These are phyloP conservation scores for Aplosporella prunicola DNA, from an alignment of 2,329 filamentous ascomycete genomes.

Conservation along the genomic window DNA sequence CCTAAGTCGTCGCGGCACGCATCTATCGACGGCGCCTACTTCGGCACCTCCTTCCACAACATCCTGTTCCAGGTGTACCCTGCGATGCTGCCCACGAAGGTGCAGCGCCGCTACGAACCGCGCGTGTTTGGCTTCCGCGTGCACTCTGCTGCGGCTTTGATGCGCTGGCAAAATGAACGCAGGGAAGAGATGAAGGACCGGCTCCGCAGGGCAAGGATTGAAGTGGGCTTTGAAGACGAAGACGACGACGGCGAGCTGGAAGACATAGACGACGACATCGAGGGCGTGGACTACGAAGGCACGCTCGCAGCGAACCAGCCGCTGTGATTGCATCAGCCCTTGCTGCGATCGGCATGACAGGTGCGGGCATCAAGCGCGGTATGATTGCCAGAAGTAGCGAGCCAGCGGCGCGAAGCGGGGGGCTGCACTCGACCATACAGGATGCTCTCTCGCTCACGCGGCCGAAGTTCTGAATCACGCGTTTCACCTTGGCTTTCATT, in stretches of 20 bases:
- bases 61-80: conserved; percentile 99
- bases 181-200: conserved; percentile 74
- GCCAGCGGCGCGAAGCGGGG: too few relatives aligned
- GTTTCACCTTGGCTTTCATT: too few relatives aligned
- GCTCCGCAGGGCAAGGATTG: conserved; percentile 58
- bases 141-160: conserved; percentile 76
- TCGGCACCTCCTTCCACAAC: conserved; percentile 96
- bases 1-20: conserved; percentile 95
- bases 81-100: conserved; percentile 77
- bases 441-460: too few relatives aligned
- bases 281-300: conserved; percentile 20
- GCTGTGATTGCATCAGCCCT: too few relatives aligned
- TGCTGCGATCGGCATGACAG: too few relatives aligned
- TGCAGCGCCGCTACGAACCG: conserved; percentile 74
- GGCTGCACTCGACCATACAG: too few relatives aligned
- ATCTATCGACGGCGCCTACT: conserved; percentile 93
- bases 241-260: conserved; percentile 54
- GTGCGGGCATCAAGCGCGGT: too few relatives aligned
- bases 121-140: conserved; percentile 93
- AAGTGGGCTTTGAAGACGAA: conserved; percentile 67
- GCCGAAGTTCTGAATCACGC: too few relatives aligned
- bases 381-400: too few relatives aligned
- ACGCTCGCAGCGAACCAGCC: conserved; percentile 3
- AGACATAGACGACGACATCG: conserved; percentile 39
- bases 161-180: conserved; percentile 80